Base-by-base conservation (phyloP, 345 rosid species). In the Hibiscus syriacus region DNA sequence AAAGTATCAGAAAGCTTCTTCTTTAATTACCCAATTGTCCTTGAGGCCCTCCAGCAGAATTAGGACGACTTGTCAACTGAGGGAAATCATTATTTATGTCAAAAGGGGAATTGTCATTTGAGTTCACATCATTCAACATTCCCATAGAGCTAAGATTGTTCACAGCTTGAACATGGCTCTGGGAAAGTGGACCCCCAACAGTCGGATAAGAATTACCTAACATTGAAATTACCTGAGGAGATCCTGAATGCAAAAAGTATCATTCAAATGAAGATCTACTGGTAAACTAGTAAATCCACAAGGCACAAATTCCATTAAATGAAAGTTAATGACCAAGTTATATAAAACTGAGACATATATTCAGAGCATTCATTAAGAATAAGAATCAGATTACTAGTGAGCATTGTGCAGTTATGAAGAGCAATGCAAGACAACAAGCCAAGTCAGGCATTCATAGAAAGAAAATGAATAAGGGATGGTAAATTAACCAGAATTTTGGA, bases 61-160 rank as follows among this genome's bases (percentile, higher is more conserved):
- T 90, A 73, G 99, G 98, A 61, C 94, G 93, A 78, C 97, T 95
- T 10, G 90, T 86, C 78, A 95, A 74, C 76, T 81, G 89, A 48
- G 99, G 99, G 65, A 95, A 95, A 77, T 95, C 99, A 70, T 84
- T 86, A 72, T 86, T 92, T 74, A 95, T 92, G 82, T 95, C 96
- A 67, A 90, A 95, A 6, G 97, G 98, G 19, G 96, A 87, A 75
- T 78, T 90, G 67, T 92, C 98, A 61, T 74, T 91, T 52, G 93
- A 74, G 75, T 85, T 89, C 75, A 85, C 83, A 73, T 84, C 92
- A 69, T 84, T 89, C 84, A 95, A 78, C 87, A 93, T 81, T 41
- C 97, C 94, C 94, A 93, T 82, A 29, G 94, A 84, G 76, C 77
- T 87, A 54, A 95, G 79, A 73, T 76, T 95, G 79, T 90, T 92